These are phyloP conservation scores for Tritrichomonas foetus DNA, from an alignment of 208 protist genomes.

Conservation along the genomic window DNA sequence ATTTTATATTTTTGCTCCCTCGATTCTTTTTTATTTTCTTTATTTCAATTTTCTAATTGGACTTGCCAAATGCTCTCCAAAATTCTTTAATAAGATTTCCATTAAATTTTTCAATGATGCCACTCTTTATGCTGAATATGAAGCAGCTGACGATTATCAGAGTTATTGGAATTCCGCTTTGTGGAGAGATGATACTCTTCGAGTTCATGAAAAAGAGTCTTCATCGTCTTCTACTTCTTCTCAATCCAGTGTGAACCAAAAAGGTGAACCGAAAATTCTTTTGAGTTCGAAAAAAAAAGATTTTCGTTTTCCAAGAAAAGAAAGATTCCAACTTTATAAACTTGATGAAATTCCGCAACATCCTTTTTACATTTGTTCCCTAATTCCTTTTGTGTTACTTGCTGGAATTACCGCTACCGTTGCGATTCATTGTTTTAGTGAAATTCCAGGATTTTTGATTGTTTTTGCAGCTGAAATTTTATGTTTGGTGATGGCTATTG, in stretches of 20 bases:
- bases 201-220: not conserved
- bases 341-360: not conserved
- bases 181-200: not conserved
- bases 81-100: not conserved
- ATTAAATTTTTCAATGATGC: not conserved
- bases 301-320: not conserved
- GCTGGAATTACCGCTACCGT: not conserved
- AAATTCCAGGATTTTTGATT: not conserved
- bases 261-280: not conserved
- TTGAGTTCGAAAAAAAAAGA: not conserved
- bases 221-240: not conserved
- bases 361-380: not conserved
- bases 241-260: too few relatives aligned
- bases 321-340: conserved; percentile 13
- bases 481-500: too few relatives aligned
- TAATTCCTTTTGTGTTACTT: not conserved
- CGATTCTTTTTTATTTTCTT: not conserved
- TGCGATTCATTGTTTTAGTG: not conserved
- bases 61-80: not conserved
- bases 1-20: not conserved
- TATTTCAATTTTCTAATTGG: not conserved
- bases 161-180: conserved; percentile 35
- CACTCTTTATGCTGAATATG: not conserved
- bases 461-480: too few relatives aligned
- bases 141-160: not conserved